Percentiles rank a stretch among this genome's conserved stretches.
These are phyloP conservation scores for Pythium brassicae DNA, from an alignment of 352 stramenopile genomes.

Conservation along the genomic window DNA sequence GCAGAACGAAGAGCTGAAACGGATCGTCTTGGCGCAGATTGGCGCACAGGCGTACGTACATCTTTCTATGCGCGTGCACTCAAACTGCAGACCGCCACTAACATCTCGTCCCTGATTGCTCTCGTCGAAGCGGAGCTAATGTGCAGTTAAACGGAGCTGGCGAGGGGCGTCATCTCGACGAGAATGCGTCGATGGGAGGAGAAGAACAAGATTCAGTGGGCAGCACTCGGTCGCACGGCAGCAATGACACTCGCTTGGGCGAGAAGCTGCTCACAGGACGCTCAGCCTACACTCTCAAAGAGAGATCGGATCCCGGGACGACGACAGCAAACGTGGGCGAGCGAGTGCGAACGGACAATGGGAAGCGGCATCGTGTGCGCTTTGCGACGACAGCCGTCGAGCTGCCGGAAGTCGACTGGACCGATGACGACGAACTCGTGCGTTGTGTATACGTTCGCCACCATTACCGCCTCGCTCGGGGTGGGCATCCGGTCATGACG, in stretches of 20 bases:
- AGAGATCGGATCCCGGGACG: background rate
- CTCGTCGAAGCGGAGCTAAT: background rate
- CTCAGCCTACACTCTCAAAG: no score
- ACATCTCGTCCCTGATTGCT: no score
- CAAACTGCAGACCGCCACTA: no score
- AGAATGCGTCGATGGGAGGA: no score
- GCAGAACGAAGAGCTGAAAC: slow-evolving; percentile 28
- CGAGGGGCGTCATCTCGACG: slow-evolving; percentile 2
- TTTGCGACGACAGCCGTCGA: background rate
- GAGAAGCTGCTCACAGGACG: no score
- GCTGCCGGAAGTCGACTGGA: slow-evolving; percentile 51
- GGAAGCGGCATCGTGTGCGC: background rate
- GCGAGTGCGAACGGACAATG: no score
- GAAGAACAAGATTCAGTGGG: no score
- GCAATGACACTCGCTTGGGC: no score
- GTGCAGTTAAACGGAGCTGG: slow-evolving; percentile 1
- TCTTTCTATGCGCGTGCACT: no score
- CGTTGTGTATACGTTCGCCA: background rate
- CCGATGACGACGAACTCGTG: slow-evolving; percentile 50
- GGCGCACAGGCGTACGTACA: slow-evolving; percentile 7
- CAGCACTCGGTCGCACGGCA: no score
- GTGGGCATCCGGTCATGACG: background rate
- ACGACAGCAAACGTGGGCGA: background rate
- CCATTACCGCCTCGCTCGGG: no score
- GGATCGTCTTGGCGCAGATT: slow-evolving; percentile 8